Evolutionary conservation across 78 protist species (phyloP).

Genomic region (Planoprotostelium fungivorum): DNA sequence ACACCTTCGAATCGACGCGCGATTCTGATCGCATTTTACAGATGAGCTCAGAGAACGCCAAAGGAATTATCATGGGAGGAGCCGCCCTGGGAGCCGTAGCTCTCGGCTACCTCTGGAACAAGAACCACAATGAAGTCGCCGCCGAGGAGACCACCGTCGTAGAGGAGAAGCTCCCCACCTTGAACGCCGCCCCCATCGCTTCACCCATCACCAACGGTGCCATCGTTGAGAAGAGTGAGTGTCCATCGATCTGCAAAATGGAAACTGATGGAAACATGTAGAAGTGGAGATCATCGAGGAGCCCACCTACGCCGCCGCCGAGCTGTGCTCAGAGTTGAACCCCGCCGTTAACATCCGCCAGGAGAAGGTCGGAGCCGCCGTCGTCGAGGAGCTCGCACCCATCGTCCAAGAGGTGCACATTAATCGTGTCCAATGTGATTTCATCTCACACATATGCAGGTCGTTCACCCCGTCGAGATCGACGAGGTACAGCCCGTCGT

Average conservation of each 20-base stretch:
- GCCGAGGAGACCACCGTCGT: not conserved
- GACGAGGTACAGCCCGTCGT: not conserved
- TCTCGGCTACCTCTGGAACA: not conserved
- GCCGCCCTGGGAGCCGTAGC: not conserved
- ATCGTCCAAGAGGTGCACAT: not conserved
- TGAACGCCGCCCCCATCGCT: no score
- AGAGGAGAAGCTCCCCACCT: not conserved
- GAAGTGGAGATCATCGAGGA: not conserved
- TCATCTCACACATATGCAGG: not conserved
- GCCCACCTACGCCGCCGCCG: no score
- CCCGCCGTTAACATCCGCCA: not conserved
- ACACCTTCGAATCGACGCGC: no score
- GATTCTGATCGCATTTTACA: no score
- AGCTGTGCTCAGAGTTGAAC: no score
- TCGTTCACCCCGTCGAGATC: not conserved
- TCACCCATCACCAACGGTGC: not conserved
- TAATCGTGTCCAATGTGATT: not conserved
- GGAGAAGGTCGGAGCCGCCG: not conserved
- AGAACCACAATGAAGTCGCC: not conserved
- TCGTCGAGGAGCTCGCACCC: not conserved
- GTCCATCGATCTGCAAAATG: not conserved
- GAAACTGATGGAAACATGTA: not conserved
- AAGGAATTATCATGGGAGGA: not conserved
- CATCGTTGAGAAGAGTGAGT: not conserved
- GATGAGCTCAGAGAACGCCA: not conserved